Conservation (phyloP, 2,329 filamentous ascomycete species). For the Neofusicoccum ribis region DNA sequence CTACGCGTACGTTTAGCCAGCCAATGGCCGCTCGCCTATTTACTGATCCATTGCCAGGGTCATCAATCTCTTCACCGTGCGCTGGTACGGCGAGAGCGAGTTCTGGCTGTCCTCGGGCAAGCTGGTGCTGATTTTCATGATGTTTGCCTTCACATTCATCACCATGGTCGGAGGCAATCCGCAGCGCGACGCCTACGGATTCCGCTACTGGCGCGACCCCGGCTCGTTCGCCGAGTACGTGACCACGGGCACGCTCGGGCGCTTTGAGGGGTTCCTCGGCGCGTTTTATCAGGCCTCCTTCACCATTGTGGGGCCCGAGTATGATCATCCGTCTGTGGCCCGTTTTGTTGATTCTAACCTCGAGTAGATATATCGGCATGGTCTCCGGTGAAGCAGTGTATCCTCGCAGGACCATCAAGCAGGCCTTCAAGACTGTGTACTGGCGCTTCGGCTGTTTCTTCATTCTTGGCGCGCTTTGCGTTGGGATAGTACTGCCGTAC, state of each 20-base stretch:
- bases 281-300: constrained; percentile 50
- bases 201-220: constrained; percentile 33
- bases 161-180: constrained; percentile 40
- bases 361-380: constrained; percentile 24
- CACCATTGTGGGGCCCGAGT: constrained; percentile 26
- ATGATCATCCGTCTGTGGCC: neutral
- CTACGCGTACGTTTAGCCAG: constrained; percentile 38
- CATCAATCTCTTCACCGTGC: constrained; percentile 19
- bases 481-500: constrained; percentile 49
- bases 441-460: constrained; percentile 50
- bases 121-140: constrained; percentile 34
- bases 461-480: constrained; percentile 46
- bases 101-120: constrained; percentile 69
- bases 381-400: constrained; percentile 34
- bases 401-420: constrained; percentile 42
- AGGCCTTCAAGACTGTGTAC: constrained; percentile 51
- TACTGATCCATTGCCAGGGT: neutral
- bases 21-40: neutral
- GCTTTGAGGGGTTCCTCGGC: constrained; percentile 25
- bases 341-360: neutral
- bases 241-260: constrained; percentile 23
- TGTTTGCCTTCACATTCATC: constrained; percentile 37
- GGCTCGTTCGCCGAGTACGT: constrained; percentile 30
- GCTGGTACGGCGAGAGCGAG: constrained; percentile 50
- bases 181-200: constrained; percentile 36